phyloP scores from a whole-genome alignment of 2,329 filamentous ascomycete genomes.

The Rachicladosporium sp. region DNA sequence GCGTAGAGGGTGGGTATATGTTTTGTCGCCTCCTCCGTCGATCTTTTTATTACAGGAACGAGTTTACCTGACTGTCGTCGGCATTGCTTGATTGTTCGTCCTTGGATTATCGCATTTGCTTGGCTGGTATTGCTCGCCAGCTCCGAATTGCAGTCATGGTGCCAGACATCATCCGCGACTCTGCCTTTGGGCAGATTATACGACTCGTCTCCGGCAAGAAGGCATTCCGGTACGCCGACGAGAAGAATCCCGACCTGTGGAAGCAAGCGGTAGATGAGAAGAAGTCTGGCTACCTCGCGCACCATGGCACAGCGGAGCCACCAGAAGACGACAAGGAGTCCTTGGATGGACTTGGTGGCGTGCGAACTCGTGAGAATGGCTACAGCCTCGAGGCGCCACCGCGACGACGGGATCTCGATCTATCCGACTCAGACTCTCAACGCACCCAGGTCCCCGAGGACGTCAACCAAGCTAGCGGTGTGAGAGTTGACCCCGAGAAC shows the following conservation, averaged over 20 bases:
- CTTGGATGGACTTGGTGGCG: constrained; percentile 12
- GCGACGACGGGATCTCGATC: constrained; percentile 1
- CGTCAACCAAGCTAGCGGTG: constrained; percentile 29
- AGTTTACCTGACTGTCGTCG: not conserved
- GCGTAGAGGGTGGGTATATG: constrained; percentile 1
- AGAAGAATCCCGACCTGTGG: constrained; percentile 37
- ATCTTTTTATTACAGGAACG: not conserved
- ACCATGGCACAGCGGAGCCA: constrained; percentile 30
- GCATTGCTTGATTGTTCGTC: not conserved
- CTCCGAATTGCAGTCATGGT: not conserved
- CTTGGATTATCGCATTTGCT: not conserved
- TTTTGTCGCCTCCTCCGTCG: not conserved
- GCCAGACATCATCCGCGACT: constrained; percentile 26
- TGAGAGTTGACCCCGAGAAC: constrained; percentile 39
- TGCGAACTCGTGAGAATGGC: constrained; percentile 15
- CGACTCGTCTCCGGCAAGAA: constrained; percentile 31
- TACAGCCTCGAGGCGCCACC: constrained; percentile 1
- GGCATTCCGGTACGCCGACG: constrained; percentile 35
- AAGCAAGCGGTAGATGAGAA: constrained; percentile 37
- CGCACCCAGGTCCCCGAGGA: constrained; percentile 14
- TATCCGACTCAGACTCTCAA: constrained; percentile 11
- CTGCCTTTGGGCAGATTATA: constrained; percentile 33
- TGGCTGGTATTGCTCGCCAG: too few species aligned
- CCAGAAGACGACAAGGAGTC: constrained; percentile 22
- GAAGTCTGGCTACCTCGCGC: constrained; percentile 37